Percentiles rank a stretch among this genome's conserved stretches.
Evolutionary conservation across 176 grass and related monocot species (phyloP).

Genomic region (Pontederia paniculata): DNA sequence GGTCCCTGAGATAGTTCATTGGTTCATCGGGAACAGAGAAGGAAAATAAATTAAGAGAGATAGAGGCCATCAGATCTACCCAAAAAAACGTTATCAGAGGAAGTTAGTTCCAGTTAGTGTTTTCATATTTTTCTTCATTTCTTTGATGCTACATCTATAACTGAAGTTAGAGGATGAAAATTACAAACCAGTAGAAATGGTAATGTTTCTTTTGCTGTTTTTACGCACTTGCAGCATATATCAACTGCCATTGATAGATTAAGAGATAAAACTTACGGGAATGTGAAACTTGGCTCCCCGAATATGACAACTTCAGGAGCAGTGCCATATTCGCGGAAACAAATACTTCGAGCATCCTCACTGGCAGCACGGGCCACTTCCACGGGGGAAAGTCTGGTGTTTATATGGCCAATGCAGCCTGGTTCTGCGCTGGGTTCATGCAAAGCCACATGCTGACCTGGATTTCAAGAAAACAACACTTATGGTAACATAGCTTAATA

Average conservation of each 20-base stretch:
- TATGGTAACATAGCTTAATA: no score
- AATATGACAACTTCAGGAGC: conserved; percentile 79
- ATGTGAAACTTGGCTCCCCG: conserved; percentile 73
- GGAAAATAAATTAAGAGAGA: no score
- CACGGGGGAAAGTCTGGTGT: conserved; percentile 74
- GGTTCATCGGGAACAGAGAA: no score
- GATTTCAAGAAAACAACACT: conserved; percentile 9
- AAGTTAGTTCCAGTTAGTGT: no score
- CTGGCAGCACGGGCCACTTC: conserved; percentile 50
- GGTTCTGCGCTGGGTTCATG: conserved; percentile 67
- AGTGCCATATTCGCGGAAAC: conserved; percentile 76
- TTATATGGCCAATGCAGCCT: conserved; percentile 78
- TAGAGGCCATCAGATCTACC: no score
- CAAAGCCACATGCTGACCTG: conserved; percentile 88
- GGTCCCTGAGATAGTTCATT: no score
- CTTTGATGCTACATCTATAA: no score
- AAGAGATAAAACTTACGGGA: conserved; percentile 43
- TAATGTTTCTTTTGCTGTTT: no score
- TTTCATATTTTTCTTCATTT: no score
- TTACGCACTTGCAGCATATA: neutral
- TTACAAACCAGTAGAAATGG: no score
- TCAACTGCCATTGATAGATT: neutral
- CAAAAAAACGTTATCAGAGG: no score
- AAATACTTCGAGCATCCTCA: conserved; percentile 83
- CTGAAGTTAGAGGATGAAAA: no score